Base-by-base conservation (phyloP, 2,329 filamentous ascomycete genomes). In the Phaeomoniella chlamydospora region DNA sequence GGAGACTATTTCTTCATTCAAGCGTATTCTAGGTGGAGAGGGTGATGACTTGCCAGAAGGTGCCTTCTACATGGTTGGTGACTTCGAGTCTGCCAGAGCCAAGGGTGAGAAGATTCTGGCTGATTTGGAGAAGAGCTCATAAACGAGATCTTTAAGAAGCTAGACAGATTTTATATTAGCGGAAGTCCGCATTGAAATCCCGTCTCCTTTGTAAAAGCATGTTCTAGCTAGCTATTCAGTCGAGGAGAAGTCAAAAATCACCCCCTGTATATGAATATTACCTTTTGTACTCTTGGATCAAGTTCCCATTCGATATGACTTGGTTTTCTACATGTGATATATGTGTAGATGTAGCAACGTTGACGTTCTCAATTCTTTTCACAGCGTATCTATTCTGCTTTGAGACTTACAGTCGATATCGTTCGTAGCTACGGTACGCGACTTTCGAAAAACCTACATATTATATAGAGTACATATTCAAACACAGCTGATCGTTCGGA, bases 71-170 rank as follows among this genome's bases (percentile, higher is more conserved):
- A 94, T 94, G 87, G 87, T 96, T 63, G 90, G 90, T 62, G 82
- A 94, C 72, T 78, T 96, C 53, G 83, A 83, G 53, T 86, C 84
- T 46, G 90, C 87, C 51, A 82, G 82, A 61, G 77, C 73, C 58
- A 98, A 98, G 85, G 90, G 88, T 72, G 87, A 94, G 79, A 94
- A 96, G 86, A 96, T 98, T 74, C 71, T 98, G 61, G 87, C 90
- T 54, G 90, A 96, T 55, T 74, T 96, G 54, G 83, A 90, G 63
- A 65, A 67, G 55, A 26, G n/a, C 22, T 67, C 53, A 46, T 66
- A 62, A 52, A 59, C 55, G 53, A 19, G 36, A 16, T 26, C n/a
- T 26, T 26, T n/a, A n/a, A n/a, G n/a, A n/a, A n/a, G n/a, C n/a
- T n/a, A n/a, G n/a, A n/a, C 22, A 9, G 22, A n/a, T 6, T 26